Evolutionary conservation across 495 filamentous ascomycete genomes (phyloP), one percentile per base, ranked within the genome.

Genomic region (Penicillium lagena): DNA sequence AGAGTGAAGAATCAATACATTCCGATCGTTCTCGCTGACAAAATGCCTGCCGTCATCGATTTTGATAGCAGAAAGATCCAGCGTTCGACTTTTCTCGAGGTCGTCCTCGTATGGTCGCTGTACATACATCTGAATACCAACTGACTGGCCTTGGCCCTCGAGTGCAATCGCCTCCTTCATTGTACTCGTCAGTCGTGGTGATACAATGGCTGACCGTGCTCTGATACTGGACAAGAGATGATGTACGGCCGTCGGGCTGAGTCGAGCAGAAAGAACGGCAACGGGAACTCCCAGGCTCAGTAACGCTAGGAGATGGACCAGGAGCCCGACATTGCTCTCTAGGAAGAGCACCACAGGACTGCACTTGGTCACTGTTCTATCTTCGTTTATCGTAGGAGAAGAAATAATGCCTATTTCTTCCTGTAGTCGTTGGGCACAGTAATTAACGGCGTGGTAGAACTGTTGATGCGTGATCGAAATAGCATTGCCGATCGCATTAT

Each of bases 1-100:
- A 12, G 67, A 70, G 40, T 76, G 70, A 27, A 76, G 54, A 27
- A 76, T 71, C 11, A 76, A 35, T 9, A 71, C 68, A 12, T 62
- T 49, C 1, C 58, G 49, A 42, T 72, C 67, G 37, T 32, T 48
- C 40, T 67, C 60, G 7, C 34, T 38, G 28, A 39, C 13, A 28
- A 43, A 39, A 31, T 49, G 15, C 15, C 15, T 17, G 1, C 4
- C 15, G 15, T 17, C 15, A 4, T 17, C 4, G 15, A 1, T 17
- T 17, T 17, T 17, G 15, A 4, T 17, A 17, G 15, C 4, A 17
- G 15, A 17, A 17, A 17, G 15, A 17, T 17, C 15, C 15, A 17
- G 4, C 1, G 1, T 17, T 17, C 4, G 15, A 17, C 15, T 17
- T 1, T 17, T 4, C 15, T 17, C 15, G 4, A 17, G 15, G 4